phyloP scores from a whole-genome alignment of 225 moss, liverwort and hornwort species.

The Pseudisothecium myosuroides region DNA sequence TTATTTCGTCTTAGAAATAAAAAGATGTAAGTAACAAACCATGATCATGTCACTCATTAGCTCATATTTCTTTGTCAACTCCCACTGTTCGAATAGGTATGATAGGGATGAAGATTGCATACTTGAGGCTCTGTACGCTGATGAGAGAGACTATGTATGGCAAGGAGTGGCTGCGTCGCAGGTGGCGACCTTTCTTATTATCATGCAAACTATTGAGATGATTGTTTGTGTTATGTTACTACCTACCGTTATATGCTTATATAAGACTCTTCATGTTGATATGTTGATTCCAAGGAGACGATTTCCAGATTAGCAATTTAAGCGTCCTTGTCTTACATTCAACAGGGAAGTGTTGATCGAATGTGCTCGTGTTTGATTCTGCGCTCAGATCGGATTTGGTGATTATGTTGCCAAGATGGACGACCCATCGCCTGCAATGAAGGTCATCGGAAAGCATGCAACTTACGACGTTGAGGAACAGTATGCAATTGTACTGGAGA shows the following conservation, averaged over 20 bases:
- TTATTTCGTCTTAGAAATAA: neutral
- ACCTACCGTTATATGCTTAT: neutral
- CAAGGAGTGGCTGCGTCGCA: conserved; percentile 50
- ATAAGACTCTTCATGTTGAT: neutral
- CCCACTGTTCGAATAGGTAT: conserved; percentile 9
- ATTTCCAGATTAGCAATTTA: neutral
- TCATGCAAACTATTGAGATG: neutral
- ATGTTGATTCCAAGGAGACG: neutral
- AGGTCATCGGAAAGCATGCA: conserved; percentile 30
- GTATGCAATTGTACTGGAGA: conserved; percentile 43
- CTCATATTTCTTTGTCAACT: neutral
- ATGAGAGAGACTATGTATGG: conserved; percentile 50
- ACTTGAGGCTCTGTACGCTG: conserved; percentile 53
- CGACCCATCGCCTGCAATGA: conserved; percentile 25
- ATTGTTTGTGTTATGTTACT: neutral
- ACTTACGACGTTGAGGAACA: conserved; percentile 56
- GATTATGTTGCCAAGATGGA: conserved; percentile 48
- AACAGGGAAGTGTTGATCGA: neutral
- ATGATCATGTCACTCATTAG: neutral
- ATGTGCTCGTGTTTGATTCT: neutral
- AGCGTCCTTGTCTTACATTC: neutral
- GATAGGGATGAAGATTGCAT: conserved; percentile 90
- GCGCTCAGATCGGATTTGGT: conserved; percentile 61
- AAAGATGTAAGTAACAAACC: neutral
- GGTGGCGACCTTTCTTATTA: conserved; percentile 15